Evolutionary conservation across 164 flowering plant species (phyloP).

Genomic region (Macadamia integrifolia): DNA sequence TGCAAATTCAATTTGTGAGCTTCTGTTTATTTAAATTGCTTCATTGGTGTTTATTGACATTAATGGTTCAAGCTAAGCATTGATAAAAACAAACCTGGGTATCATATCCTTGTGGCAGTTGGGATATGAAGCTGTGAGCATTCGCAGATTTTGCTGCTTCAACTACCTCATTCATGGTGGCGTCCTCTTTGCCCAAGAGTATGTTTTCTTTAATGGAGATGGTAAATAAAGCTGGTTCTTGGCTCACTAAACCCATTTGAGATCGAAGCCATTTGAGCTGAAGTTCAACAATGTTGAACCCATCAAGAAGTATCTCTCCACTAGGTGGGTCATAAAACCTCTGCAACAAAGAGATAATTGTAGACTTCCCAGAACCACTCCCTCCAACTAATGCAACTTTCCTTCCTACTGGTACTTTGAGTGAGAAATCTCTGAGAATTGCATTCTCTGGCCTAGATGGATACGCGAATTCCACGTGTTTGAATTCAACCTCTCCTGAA

Average conservation of each 20-base stretch:
- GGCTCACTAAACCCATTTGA: slow-evolving; percentile 53
- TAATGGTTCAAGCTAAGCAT: neutral
- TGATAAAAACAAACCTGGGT: slow-evolving; percentile 24
- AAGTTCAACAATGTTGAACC: slow-evolving; percentile 26
- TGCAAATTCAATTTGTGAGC: neutral
- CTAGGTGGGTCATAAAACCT: slow-evolving; percentile 48
- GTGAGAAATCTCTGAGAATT: slow-evolving; percentile 29
- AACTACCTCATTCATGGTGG: slow-evolving; percentile 31
- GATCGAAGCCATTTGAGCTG: slow-evolving; percentile 48
- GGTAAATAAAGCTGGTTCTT: slow-evolving; percentile 53
- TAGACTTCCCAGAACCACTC: slow-evolving; percentile 63
- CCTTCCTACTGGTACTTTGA: slow-evolving; percentile 25
- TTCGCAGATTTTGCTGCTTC: slow-evolving; percentile 46
- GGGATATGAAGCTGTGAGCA: slow-evolving; percentile 46
- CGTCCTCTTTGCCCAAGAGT: slow-evolving; percentile 41
- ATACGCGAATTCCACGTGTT: slow-evolving; percentile 34
- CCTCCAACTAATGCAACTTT: slow-evolving; percentile 56
- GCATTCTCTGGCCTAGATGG: slow-evolving; percentile 39
- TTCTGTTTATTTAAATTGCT: too few relatives aligned
- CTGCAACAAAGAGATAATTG: slow-evolving; percentile 40
- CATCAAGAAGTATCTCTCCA: slow-evolving; percentile 48
- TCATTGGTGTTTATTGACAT: neutral
- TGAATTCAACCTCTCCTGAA: slow-evolving; percentile 38
- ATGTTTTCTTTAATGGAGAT: slow-evolving; percentile 61
- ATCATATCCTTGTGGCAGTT: slow-evolving; percentile 46